Evolutionary conservation across 1,284 basidiomycete species (phyloP).

Genomic region (Apiotrichum veenhuisii): DNA sequence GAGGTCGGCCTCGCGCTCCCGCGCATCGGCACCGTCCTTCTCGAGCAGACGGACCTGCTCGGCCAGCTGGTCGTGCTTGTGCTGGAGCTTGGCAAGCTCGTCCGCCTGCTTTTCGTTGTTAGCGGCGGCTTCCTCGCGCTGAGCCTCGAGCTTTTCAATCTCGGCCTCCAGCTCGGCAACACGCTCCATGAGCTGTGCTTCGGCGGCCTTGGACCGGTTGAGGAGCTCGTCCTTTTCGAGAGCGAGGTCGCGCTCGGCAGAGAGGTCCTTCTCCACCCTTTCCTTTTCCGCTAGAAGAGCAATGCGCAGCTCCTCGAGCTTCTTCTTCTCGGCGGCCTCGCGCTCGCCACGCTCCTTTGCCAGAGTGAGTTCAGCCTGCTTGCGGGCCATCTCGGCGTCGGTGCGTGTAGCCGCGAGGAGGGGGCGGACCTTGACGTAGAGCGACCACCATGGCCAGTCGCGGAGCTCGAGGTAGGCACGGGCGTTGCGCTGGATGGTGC

Average conservation of each 20-base stretch:
- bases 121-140: slow-evolving; percentile 67
- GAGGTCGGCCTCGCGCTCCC: slow-evolving; percentile 62
- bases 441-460: slow-evolving; percentile 99
- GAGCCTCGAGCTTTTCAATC: slow-evolving; percentile 76
- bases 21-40: slow-evolving; percentile 68
- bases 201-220: slow-evolving; percentile 77
- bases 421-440: slow-evolving; percentile 93
- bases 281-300: slow-evolving; percentile 74
- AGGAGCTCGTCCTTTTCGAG: slow-evolving; percentile 83
- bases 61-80: slow-evolving; percentile 71
- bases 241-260: slow-evolving; percentile 72
- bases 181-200: slow-evolving; percentile 80
- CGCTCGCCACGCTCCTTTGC: slow-evolving; percentile 80
- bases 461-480: slow-evolving; percentile 80
- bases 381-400: slow-evolving; percentile 85
- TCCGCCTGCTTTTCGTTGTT: slow-evolving; percentile 25
- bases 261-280: slow-evolving; percentile 74
- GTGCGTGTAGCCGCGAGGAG: slow-evolving; percentile 85
- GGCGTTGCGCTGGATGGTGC: slow-evolving; percentile 92
- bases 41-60: slow-evolving; percentile 77
- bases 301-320: slow-evolving; percentile 72
- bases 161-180: slow-evolving; percentile 74
- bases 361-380: slow-evolving; percentile 78
- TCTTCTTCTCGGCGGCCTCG: slow-evolving; percentile 73
- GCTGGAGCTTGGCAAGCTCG: slow-evolving; percentile 28